Evolutionary conservation across 352 stramenopile genomes (phyloP).

Genomic region (Blastocystis sp.): DNA sequence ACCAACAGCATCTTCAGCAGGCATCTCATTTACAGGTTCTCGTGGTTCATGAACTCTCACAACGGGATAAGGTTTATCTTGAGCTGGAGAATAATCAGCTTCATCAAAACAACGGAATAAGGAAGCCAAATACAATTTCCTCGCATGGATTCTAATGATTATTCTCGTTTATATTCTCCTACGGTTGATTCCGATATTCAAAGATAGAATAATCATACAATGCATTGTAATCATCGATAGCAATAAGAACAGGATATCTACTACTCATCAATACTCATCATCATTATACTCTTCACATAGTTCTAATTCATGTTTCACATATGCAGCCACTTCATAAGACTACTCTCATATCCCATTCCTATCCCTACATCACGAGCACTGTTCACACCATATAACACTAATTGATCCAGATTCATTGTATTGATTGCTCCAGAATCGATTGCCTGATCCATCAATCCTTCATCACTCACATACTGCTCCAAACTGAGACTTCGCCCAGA

Average conservation of each 20-base stretch:
- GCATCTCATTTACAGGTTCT: not conserved
- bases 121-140: slow-evolving; percentile 18
- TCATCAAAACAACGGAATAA: slow-evolving; percentile 51
- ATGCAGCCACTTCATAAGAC: slow-evolving; percentile 26
- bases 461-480: not conserved
- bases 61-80: not conserved
- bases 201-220: slow-evolving; percentile 35
- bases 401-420: slow-evolving; percentile 23
- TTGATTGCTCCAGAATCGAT: slow-evolving; percentile 21
- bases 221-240: slow-evolving; percentile 53
- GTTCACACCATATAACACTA: slow-evolving; percentile 51
- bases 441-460: not conserved
- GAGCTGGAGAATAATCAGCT: not conserved
- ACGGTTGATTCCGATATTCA: slow-evolving; percentile 37
- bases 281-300: slow-evolving; percentile 2
- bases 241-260: slow-evolving; percentile 42
- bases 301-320: slow-evolving; percentile 27
- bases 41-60: not conserved
- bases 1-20: not conserved
- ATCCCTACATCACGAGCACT: slow-evolving; percentile 29
- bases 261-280: not conserved
- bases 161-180: not conserved
- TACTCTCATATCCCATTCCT: not conserved
- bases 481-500: slow-evolving; percentile 57
- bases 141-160: not conserved